Percentiles rank a stretch among this genome's conserved stretches.
Conservation (phyloP, 768 basidiomycete species). For the Trametes elegans region DNA sequence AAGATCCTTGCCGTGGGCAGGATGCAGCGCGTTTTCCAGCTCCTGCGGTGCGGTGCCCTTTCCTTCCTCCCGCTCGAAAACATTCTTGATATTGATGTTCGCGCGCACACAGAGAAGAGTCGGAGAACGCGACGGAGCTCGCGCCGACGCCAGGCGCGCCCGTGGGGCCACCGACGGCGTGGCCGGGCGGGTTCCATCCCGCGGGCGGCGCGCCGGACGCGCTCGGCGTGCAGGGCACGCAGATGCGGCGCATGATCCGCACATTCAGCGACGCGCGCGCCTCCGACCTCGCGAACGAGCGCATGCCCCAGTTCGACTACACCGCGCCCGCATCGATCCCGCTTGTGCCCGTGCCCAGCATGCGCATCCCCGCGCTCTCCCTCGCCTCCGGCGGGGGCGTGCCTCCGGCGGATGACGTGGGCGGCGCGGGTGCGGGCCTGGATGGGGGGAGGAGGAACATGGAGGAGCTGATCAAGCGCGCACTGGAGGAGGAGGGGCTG, state of each 20-base stretch:
- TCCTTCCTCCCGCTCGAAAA: neutral
- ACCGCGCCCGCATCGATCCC: conserved; percentile 30
- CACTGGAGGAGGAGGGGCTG: conserved; percentile 50
- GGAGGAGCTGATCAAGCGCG: conserved; percentile 64
- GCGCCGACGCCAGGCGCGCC: conserved; percentile 22
- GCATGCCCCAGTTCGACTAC: conserved; percentile 58
- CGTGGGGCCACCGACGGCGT: conserved; percentile 27
- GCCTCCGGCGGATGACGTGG: conserved; percentile 36
- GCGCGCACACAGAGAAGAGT: conserved; percentile 59
- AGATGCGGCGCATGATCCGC: conserved; percentile 59
- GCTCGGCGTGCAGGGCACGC: conserved; percentile 60
- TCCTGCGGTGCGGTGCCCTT: conserved; percentile 68
- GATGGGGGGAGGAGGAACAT: conserved; percentile 42
- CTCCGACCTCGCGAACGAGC: conserved; percentile 72
- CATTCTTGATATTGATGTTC: neutral
- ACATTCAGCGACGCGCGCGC: conserved; percentile 81
- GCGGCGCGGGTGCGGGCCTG: too few species aligned
- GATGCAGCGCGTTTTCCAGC: conserved; percentile 88
- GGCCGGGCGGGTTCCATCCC: conserved; percentile 27
- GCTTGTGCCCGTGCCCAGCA: conserved; percentile 61
- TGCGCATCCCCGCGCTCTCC: conserved; percentile 39
- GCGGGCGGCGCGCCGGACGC: conserved; percentile 40
- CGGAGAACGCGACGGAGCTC: conserved; percentile 76
- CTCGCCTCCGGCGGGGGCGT: conserved; percentile 16
- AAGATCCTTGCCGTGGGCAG: conserved; percentile 92